These are phyloP conservation scores for Phytophthora ramorum DNA, from an alignment of 352 stramenopile species.

Conservation along the genomic window DNA sequence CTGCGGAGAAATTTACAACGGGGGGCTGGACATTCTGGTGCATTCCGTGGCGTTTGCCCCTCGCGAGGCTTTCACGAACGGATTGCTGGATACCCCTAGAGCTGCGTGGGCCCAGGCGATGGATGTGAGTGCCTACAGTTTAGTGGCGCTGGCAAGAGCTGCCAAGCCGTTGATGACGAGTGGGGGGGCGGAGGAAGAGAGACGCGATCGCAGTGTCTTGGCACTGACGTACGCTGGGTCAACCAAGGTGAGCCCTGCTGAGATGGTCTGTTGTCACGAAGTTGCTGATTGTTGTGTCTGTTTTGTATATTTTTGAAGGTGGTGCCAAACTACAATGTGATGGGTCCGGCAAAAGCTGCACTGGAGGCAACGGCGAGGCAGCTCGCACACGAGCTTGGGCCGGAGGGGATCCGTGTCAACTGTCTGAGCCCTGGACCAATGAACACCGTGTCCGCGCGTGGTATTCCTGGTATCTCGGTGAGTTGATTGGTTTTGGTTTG, in stretches of 20 bases:
- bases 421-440: constrained; percentile 91
- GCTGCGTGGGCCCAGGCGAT: constrained; percentile 79
- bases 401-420: constrained; percentile 89
- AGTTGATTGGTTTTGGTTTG: constrained; percentile 4
- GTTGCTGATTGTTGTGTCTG: constrained; percentile 1
- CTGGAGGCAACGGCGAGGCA: constrained; percentile 87
- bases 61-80: constrained; percentile 69
- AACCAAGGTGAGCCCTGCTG: constrained; percentile 34
- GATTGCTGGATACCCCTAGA: constrained; percentile 57
- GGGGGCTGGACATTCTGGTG: constrained; percentile 84
- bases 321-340: constrained; percentile 92
- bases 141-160: constrained; percentile 83
- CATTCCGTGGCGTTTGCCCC: constrained; percentile 93
- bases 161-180: constrained; percentile 62
- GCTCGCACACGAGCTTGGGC: constrained; percentile 84
- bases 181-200: background rate
- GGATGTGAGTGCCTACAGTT: constrained; percentile 90
- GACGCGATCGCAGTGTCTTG: constrained; percentile 78
- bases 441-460: constrained; percentile 91
- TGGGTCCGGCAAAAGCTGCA: constrained; percentile 92
- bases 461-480: constrained; percentile 89
- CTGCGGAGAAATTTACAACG: constrained; percentile 54
- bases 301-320: constrained; percentile 47
- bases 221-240: constrained; percentile 90
- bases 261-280: background rate